These are phyloP conservation scores for Blastocystis sp. DNA, from an alignment of 352 stramenopile genomes.

Conservation along the genomic window DNA sequence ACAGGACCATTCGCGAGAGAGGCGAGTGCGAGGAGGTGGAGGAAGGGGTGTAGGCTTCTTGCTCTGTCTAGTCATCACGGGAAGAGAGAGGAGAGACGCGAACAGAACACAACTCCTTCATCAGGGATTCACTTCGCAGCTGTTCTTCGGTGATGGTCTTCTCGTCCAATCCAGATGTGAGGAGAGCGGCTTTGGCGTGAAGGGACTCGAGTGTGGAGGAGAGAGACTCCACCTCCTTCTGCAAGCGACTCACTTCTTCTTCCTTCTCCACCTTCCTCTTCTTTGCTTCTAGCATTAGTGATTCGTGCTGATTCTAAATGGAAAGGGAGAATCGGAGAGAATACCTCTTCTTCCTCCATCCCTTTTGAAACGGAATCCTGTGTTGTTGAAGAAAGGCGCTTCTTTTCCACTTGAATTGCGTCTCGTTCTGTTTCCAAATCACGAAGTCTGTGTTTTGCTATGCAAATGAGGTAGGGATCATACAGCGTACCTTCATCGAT, in stretches of 20 bases:
- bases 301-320: not conserved
- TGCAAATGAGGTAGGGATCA: not conserved
- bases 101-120: conserved; percentile 16
- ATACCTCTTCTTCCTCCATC: conserved; percentile 10
- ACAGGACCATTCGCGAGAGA: not conserved
- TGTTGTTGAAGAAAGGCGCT: not conserved
- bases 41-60: not conserved
- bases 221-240: not conserved
- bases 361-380: not conserved
- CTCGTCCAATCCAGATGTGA: not conserved
- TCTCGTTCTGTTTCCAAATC: conserved; percentile 4
- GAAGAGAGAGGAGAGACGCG: not conserved
- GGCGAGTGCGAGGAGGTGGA: too few species aligned
- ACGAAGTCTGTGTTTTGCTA: not conserved
- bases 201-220: not conserved
- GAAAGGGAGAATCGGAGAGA: not conserved
- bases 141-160: not conserved
- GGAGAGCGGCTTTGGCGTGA: not conserved
- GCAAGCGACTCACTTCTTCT: not conserved
- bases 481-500: conserved; percentile 1
- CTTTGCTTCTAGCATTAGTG: not conserved
- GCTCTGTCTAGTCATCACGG: not conserved
- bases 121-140: conserved; percentile 9
- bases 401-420: not conserved
- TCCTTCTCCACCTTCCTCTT: conserved; percentile 28